Evolutionary conservation across 768 basidiomycete genomes (phyloP).

Genomic region (Hydnum rufescens): DNA sequence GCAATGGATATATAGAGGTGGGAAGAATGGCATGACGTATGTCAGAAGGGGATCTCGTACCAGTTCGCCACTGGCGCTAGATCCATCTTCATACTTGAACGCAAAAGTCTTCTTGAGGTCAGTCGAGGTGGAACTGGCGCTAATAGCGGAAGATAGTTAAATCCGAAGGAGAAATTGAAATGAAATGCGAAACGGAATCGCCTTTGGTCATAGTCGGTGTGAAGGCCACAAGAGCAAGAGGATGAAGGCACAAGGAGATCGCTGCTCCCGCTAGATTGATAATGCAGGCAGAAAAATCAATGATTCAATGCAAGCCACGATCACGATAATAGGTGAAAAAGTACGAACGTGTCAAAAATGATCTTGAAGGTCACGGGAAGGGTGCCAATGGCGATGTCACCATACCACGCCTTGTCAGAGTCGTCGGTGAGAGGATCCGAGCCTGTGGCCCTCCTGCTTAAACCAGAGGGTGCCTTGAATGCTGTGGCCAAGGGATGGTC

Average conservation of each 20-base stretch:
- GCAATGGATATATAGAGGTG: too few species aligned
- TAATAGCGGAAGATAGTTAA: constrained; percentile 9
- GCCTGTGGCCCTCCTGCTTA: background rate
- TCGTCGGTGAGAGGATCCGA: background rate
- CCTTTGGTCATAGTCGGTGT: constrained; percentile 16
- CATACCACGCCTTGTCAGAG: background rate
- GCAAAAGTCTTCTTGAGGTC: constrained; percentile 18
- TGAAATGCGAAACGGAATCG: constrained; percentile 18
- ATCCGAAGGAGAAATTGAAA: background rate
- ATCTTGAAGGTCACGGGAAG: constrained; percentile 6
- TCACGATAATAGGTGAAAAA: background rate
- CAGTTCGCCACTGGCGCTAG: constrained; percentile 18
- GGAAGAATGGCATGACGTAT: too few species aligned
- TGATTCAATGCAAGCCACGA: background rate
- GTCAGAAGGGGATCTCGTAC: too few species aligned
- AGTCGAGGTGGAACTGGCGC: constrained; percentile 18
- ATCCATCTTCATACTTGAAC: constrained; percentile 26
- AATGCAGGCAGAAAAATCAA: background rate
- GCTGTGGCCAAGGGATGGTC: background rate
- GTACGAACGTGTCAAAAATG: constrained; percentile 8
- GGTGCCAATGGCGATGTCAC: constrained; percentile 1
- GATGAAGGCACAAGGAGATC: constrained; percentile 21
- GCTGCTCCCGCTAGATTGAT: background rate
- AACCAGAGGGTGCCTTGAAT: background rate
- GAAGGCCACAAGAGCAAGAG: constrained; percentile 13